phyloP scores from a whole-genome alignment of 148 eudicot genomes.

The Camellia japonica region DNA sequence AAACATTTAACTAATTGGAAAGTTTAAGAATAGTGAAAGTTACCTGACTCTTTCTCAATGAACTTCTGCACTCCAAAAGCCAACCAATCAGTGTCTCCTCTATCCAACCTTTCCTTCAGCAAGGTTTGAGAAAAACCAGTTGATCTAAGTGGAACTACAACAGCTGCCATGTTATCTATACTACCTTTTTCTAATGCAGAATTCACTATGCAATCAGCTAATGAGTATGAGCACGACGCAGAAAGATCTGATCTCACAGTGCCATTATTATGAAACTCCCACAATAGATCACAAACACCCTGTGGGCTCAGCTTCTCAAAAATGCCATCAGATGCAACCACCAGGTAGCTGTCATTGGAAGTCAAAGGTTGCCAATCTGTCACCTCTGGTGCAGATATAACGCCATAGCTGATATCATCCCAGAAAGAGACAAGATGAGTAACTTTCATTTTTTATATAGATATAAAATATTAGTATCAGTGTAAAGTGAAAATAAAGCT shows the following conservation, averaged over 20 bases:
- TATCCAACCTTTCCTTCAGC: slow-evolving; percentile 25
- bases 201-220: slow-evolving; percentile 71
- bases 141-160: slow-evolving; percentile 25
- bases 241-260: slow-evolving; percentile 38
- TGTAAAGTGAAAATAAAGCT: slow-evolving; percentile 2
- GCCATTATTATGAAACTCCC: slow-evolving; percentile 58
- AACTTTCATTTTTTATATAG: not conserved
- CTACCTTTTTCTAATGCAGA: slow-evolving; percentile 38
- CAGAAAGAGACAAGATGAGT: slow-evolving; percentile 13
- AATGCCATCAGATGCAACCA: slow-evolving; percentile 96
- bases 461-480: slow-evolving; percentile 4
- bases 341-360: slow-evolving; percentile 75
- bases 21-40: slow-evolving; percentile 12
- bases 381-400: slow-evolving; percentile 87
- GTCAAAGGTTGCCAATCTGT: slow-evolving; percentile 89
- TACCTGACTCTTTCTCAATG: slow-evolving; percentile 38
- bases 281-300: slow-evolving; percentile 85
- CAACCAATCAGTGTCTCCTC: slow-evolving; percentile 20
- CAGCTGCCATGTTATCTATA: slow-evolving; percentile 42
- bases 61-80: slow-evolving; percentile 33
- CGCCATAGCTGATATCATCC: slow-evolving; percentile 66
- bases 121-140: not conserved
- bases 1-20: not conserved
- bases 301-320: slow-evolving; percentile 73
- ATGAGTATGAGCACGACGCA: slow-evolving; percentile 55